Evolutionary conservation across 805 yeast species (phyloP).

Genomic region (Suhomyces sp.): DNA sequence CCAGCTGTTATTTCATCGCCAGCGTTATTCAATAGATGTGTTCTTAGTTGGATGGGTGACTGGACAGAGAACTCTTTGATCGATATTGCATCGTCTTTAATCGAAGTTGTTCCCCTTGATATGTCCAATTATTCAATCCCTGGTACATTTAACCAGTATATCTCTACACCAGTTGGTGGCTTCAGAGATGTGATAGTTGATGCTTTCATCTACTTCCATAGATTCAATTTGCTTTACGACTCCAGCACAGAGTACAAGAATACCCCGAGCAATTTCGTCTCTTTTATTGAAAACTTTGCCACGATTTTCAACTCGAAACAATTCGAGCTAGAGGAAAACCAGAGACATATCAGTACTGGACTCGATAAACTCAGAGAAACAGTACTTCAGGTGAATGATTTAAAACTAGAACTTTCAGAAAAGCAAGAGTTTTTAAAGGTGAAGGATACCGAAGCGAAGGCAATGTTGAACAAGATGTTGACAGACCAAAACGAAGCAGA

Average conservation of each 20-base stretch:
- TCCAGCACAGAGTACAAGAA: slow-evolving; percentile 10
- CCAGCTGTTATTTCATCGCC: slow-evolving; percentile 71
- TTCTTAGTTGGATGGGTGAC: slow-evolving; percentile 82
- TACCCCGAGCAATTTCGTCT: slow-evolving; percentile 58
- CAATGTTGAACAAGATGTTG: slow-evolving; percentile 72
- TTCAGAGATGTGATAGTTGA: slow-evolving; percentile 50
- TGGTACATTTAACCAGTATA: slow-evolving; percentile 11
- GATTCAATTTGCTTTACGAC: slow-evolving; percentile 10
- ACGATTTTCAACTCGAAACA: slow-evolving; percentile 44
- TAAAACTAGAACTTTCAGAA: slow-evolving; percentile 52
- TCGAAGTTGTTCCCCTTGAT: slow-evolving; percentile 54
- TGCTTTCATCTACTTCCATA: slow-evolving; percentile 48
- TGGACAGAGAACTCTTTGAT: slow-evolving; percentile 59
- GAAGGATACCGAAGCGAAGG: slow-evolving; percentile 69
- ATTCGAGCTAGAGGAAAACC: slow-evolving; percentile 56
- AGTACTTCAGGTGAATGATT: slow-evolving; percentile 62
- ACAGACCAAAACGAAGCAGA: slow-evolving; percentile 90
- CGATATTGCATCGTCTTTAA: slow-evolving; percentile 47
- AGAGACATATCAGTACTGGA: slow-evolving; percentile 72
- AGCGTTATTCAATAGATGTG: slow-evolving; percentile 87
- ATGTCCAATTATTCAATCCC: slow-evolving; percentile 42
- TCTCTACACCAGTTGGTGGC: slow-evolving; percentile 12
- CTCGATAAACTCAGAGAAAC: slow-evolving; percentile 75
- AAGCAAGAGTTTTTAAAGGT: slow-evolving; percentile 49
- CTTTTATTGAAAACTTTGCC: slow-evolving; percentile 47